Conservation (phyloP, 345 rosid genomes). For the Eucalyptus polyanthemos region DNA sequence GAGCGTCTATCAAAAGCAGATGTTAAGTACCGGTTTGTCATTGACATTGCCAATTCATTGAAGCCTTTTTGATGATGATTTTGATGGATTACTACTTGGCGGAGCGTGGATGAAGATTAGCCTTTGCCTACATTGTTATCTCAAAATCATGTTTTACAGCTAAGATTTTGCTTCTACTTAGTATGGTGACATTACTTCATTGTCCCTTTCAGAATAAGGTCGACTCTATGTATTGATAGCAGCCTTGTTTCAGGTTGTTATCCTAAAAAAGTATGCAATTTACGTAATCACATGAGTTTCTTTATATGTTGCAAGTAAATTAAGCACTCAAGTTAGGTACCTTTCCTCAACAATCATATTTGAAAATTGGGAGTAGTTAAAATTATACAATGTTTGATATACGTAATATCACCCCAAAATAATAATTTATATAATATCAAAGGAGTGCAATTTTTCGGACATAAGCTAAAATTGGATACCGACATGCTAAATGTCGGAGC, state of each 20-base stretch:
- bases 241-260: neutral
- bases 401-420: neutral
- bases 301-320: neutral
- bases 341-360: neutral
- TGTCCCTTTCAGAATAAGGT: neutral
- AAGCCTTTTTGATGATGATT: neutral
- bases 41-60: constrained; percentile 3
- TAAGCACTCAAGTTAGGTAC: neutral
- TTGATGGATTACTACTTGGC: neutral
- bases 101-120: neutral
- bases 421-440: neutral
- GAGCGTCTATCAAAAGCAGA: neutral
- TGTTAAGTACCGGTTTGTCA: constrained; percentile 11
- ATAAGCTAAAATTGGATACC: neutral
- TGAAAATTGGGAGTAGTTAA: neutral
- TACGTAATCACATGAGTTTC: neutral
- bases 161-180: neutral
- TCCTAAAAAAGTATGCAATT: neutral
- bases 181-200: neutral
- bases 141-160: neutral
- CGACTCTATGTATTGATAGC: neutral
- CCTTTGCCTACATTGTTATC: neutral
- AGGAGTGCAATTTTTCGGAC: neutral
- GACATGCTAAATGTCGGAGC: neutral
- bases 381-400: neutral